Evolutionary conservation across 768 basidiomycete species (phyloP).

Genomic region (Mycena epipterygia): DNA sequence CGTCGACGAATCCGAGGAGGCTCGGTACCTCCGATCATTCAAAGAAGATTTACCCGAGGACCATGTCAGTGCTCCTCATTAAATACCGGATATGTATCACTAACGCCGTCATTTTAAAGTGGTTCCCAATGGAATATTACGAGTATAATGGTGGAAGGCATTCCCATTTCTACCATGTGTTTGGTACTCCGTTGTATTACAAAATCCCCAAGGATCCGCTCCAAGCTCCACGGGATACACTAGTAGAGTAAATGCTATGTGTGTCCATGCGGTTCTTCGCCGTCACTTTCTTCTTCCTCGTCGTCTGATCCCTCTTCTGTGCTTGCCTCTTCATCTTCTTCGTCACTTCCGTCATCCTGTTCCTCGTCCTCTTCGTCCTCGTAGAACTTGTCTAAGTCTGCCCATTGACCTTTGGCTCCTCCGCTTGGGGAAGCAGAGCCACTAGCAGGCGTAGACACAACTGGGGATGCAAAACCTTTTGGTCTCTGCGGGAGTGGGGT

Average conservation of each 20-base stretch:
- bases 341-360: slow-evolving; percentile 42
- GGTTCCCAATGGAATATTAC: slow-evolving; percentile 84
- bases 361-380: slow-evolving; percentile 57
- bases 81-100: neutral
- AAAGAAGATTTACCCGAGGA: slow-evolving; percentile 77
- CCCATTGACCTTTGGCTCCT: slow-evolving; percentile 59
- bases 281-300: slow-evolving; percentile 45
- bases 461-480: slow-evolving; percentile 55
- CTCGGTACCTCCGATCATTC: slow-evolving; percentile 74
- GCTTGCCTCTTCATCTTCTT: slow-evolving; percentile 40
- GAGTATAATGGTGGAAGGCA: slow-evolving; percentile 68
- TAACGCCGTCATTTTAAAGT: slow-evolving; percentile 55
- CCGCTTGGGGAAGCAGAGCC: slow-evolving; percentile 54
- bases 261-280: slow-evolving; percentile 34
- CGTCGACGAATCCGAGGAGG: slow-evolving; percentile 69
- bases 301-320: slow-evolving; percentile 45
- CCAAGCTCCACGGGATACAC: slow-evolving; percentile 50
- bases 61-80: slow-evolving; percentile 61
- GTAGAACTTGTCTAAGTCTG: slow-evolving; percentile 85
- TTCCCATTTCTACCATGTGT: slow-evolving; percentile 85
- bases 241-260: slow-evolving; percentile 22
- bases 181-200: slow-evolving; percentile 75
- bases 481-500: slow-evolving; percentile 43
- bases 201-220: slow-evolving; percentile 58
- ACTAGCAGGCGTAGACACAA: slow-evolving; percentile 70